Percentiles rank a stretch among this genome's conserved stretches.
phyloP scores from a whole-genome alignment of 140 eudicot genomes.

The Flaveria floridana region DNA sequence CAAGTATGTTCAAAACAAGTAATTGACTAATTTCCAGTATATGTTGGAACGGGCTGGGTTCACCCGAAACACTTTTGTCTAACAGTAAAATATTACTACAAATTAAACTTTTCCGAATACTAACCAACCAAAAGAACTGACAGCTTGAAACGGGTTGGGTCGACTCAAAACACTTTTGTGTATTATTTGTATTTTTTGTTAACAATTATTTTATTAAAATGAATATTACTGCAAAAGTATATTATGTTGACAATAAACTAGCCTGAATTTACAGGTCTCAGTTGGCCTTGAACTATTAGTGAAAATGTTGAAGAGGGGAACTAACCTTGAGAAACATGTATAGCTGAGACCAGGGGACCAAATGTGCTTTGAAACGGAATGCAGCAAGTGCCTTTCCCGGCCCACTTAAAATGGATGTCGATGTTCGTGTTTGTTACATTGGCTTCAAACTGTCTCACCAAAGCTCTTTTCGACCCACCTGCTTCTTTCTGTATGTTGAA shows the following conservation, averaged over 20 bases:
- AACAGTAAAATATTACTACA: too few relatives aligned
- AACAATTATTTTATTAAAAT: too few relatives aligned
- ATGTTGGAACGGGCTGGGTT: not conserved
- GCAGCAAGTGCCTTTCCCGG: constrained; percentile 82
- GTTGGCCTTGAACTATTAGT: not conserved
- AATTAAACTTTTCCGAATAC: too few relatives aligned
- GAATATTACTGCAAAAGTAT: too few relatives aligned
- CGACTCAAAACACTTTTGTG: constrained; percentile 3
- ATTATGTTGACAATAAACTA: not conserved
- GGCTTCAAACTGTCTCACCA: constrained; percentile 45
- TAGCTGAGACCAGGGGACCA: constrained; percentile 69
- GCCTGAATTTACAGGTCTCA: not conserved
- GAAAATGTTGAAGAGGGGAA: constrained; percentile 10
- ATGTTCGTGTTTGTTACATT: constrained; percentile 56
- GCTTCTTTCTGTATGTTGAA: constrained; percentile 58
- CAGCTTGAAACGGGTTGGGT: not conserved
- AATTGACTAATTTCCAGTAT: too few relatives aligned
- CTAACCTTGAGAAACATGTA: constrained; percentile 62
- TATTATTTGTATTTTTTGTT: too few relatives aligned
- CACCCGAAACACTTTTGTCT: not conserved
- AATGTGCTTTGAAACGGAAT: constrained; percentile 68
- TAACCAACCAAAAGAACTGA: too few relatives aligned
- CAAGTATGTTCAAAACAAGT: not conserved
- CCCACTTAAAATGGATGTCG: constrained; percentile 73
- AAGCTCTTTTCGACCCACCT: constrained; percentile 49